Conservation (phyloP, 1,139 yeast species). For the Scheffersomyces titani region DNA sequence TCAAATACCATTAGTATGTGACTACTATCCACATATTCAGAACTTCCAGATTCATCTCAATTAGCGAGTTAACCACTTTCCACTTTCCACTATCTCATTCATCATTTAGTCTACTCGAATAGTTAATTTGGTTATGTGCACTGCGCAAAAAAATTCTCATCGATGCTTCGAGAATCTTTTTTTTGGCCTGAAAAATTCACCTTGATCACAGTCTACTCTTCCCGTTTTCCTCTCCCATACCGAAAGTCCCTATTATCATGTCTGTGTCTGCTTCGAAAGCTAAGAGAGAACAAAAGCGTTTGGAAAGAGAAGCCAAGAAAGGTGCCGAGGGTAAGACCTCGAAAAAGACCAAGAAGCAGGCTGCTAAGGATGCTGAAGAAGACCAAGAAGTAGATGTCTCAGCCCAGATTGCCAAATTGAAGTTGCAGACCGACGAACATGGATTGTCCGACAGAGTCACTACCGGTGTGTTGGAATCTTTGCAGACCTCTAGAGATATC, state of each 20-base stretch:
- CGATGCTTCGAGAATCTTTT: constrained; percentile 5
- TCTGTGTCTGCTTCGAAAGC: constrained; percentile 90
- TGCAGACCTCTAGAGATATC: constrained; percentile 89
- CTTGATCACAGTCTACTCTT: constrained; percentile 3
- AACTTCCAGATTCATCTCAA: too few relatives aligned
- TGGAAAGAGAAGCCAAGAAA: constrained; percentile 62
- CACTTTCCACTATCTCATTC: too few relatives aligned
- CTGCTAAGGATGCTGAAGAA: constrained; percentile 59
- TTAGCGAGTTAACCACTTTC: too few relatives aligned
- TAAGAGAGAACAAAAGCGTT: constrained; percentile 88
- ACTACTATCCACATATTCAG: too few relatives aligned
- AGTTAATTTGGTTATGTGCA: not conserved
- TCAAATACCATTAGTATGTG: too few relatives aligned
- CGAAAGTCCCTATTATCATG: constrained; percentile 19
- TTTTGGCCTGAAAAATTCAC: constrained; percentile 10
- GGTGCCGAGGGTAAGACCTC: constrained; percentile 74
- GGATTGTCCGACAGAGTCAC: constrained; percentile 97
- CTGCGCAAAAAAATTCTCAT: constrained; percentile 1
- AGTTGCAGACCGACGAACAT: constrained; percentile 88
- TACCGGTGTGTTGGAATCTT: constrained; percentile 92
- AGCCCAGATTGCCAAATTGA: constrained; percentile 79
- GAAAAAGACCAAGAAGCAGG: constrained; percentile 59
- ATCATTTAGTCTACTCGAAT: too few relatives aligned
- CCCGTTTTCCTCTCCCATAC: not conserved
- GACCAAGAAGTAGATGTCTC: constrained; percentile 65